phyloP scores from a whole-genome alignment of 306 rosid species.

The Alnus glutinosa region DNA sequence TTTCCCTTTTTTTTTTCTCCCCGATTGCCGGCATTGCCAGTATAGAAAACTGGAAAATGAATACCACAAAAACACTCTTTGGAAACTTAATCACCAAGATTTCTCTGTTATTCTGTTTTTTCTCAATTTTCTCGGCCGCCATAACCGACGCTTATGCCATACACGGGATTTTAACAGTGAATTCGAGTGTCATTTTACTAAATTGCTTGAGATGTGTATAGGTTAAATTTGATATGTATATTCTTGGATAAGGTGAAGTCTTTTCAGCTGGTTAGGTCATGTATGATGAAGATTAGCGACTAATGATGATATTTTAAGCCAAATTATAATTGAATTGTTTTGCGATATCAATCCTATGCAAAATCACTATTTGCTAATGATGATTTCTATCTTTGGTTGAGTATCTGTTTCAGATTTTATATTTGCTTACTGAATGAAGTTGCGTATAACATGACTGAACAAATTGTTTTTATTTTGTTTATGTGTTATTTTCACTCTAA shows the following conservation, averaged over 20 bases:
- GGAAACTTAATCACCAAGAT: neutral
- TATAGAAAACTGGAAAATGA: neutral
- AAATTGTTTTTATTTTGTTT: neutral
- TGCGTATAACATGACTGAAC: neutral
- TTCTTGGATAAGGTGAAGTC: neutral
- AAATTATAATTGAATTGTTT: neutral
- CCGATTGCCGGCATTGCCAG: neutral
- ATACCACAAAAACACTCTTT: neutral
- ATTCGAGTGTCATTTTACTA: neutral
- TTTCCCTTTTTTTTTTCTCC: neutral
- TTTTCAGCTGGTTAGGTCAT: no score
- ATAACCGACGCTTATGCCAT: neutral
- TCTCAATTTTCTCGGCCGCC: neutral
- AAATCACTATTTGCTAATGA: neutral
- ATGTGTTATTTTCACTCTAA: neutral
- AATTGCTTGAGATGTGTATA: neutral
- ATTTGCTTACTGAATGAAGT: neutral
- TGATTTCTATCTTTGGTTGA: neutral
- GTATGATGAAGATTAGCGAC: no score
- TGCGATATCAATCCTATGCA: neutral
- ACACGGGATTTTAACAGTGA: neutral
- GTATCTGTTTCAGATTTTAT: neutral
- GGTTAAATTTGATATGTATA: neutral
- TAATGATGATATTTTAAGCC: neutral
- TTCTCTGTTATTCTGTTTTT: neutral